Evolutionary conservation across 257 asterid species (phyloP).

Genomic region (Ligustrum vulgare): DNA sequence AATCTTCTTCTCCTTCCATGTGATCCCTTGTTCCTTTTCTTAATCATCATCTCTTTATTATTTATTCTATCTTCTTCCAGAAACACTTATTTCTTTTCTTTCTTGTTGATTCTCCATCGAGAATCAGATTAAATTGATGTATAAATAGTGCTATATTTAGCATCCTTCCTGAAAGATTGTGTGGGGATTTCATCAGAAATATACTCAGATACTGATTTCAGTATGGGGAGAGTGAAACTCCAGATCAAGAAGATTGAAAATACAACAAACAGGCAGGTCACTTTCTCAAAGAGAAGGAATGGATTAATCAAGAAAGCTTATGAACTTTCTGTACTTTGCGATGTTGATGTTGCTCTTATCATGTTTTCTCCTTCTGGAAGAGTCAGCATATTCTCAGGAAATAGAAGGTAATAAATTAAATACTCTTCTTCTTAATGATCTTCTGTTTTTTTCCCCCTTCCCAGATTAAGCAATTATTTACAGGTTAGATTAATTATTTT

Average conservation of each 20-base stretch:
- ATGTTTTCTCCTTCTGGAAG: slow-evolving; percentile 98
- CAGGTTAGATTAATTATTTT: neutral
- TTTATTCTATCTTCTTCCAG: slow-evolving; percentile 1
- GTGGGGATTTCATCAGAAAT: neutral
- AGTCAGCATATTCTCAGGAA: slow-evolving; percentile 74
- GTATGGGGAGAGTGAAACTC: slow-evolving; percentile 93
- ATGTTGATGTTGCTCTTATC: slow-evolving; percentile 91
- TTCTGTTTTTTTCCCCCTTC: neutral
- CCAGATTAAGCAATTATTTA: neutral
- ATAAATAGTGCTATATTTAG: slow-evolving; percentile 39
- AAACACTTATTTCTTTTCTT: slow-evolving; percentile 14
- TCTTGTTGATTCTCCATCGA: slow-evolving; percentile 15
- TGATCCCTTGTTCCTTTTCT: slow-evolving; percentile 23
- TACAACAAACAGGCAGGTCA: slow-evolving; percentile 95
- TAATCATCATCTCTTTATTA: slow-evolving; percentile 4
- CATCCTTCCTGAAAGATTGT: slow-evolving; percentile 23
- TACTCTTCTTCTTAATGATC: neutral
- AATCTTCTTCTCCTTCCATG: slow-evolving; percentile 23
- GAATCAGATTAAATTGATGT: slow-evolving; percentile 12
- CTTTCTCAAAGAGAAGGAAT: slow-evolving; percentile 94
- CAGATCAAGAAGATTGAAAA: slow-evolving; percentile 93
- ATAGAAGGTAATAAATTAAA: slow-evolving; percentile 44
- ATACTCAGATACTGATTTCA: neutral
- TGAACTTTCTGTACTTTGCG: slow-evolving; percentile 96
- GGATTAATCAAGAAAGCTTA: slow-evolving; percentile 97